Evolutionary conservation across 768 basidiomycete species (phyloP).

Genomic region (Tricholoma sp.): DNA sequence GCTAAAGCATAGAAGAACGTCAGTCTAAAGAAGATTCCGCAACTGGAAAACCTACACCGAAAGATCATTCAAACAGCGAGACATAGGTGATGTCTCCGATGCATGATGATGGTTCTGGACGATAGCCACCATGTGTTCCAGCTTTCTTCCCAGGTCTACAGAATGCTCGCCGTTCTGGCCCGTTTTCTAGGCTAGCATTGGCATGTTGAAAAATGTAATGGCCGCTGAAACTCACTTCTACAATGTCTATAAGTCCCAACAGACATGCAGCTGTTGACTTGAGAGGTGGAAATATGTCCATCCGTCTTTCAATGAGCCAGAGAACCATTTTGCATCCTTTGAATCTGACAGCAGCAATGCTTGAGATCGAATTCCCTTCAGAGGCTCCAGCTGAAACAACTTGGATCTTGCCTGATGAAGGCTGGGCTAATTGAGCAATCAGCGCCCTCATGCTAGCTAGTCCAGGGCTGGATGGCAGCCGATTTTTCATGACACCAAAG

Average conservation of each 20-base stretch:
- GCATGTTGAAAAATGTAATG: neutral
- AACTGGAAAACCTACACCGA: no score
- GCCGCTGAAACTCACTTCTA: neutral
- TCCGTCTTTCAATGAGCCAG: neutral
- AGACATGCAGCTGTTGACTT: neutral
- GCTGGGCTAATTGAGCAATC: neutral
- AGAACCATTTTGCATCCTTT: neutral
- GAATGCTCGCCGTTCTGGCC: neutral
- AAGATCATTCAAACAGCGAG: no score
- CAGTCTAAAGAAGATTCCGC: no score
- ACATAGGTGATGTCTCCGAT: no score
- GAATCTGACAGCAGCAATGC: neutral
- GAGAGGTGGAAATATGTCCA: neutral
- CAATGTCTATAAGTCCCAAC: neutral
- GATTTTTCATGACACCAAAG: no score
- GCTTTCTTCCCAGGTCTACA: neutral
- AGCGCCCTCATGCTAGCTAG: no score
- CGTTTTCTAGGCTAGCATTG: neutral
- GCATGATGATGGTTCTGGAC: no score
- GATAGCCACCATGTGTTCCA: neutral
- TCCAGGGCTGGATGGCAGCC: no score
- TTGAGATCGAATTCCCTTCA: neutral
- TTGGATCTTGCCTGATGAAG: neutral
- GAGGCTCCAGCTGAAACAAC: neutral
- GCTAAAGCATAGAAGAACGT: no score